Evolutionary conservation across 2,329 filamentous ascomycete species (phyloP).

Genomic region (Arthroderma sp.): DNA sequence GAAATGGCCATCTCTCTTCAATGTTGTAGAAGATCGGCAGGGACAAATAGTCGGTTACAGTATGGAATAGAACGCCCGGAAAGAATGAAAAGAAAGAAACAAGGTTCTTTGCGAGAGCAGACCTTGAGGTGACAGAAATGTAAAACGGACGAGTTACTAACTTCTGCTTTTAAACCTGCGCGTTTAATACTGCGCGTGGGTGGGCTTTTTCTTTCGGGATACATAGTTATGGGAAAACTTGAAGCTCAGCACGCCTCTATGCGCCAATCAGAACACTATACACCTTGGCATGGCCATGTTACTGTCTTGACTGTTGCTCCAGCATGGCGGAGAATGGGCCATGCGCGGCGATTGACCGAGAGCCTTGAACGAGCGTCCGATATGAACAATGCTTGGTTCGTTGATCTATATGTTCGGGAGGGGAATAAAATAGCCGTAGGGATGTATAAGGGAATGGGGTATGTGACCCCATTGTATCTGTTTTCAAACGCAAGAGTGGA

Average conservation of each 20-base stretch:
- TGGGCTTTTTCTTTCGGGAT: background rate
- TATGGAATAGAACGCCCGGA: slow-evolving; percentile 31
- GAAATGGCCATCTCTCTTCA: slow-evolving; percentile 90
- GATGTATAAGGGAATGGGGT: slow-evolving; percentile 84
- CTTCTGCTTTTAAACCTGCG: too few relatives aligned
- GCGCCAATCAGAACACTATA: slow-evolving; percentile 69
- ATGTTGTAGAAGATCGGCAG: slow-evolving; percentile 71
- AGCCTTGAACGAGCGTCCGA: slow-evolving; percentile 74
- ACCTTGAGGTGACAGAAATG: background rate
- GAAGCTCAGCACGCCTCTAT: slow-evolving; percentile 70
- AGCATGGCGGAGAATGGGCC: slow-evolving; percentile 68
- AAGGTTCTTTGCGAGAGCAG: background rate
- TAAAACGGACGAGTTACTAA: background rate
- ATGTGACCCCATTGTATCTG: slow-evolving; percentile 14
- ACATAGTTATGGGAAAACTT: slow-evolving; percentile 84
- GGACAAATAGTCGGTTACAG: slow-evolving; percentile 93
- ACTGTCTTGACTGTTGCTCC: slow-evolving; percentile 90
- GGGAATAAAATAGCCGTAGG: slow-evolving; percentile 78
- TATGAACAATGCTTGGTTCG: slow-evolving; percentile 78
- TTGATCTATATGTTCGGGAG: slow-evolving; percentile 83
- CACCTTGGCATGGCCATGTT: slow-evolving; percentile 99
- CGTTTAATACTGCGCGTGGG: background rate
- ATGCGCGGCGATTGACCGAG: slow-evolving; percentile 70
- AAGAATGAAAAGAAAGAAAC: background rate
- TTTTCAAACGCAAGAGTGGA: too few relatives aligned